These are phyloP conservation scores for Coemansia sp. DNA, from an alignment of 192 early-diverging fungal genomes.

Conservation along the genomic window DNA sequence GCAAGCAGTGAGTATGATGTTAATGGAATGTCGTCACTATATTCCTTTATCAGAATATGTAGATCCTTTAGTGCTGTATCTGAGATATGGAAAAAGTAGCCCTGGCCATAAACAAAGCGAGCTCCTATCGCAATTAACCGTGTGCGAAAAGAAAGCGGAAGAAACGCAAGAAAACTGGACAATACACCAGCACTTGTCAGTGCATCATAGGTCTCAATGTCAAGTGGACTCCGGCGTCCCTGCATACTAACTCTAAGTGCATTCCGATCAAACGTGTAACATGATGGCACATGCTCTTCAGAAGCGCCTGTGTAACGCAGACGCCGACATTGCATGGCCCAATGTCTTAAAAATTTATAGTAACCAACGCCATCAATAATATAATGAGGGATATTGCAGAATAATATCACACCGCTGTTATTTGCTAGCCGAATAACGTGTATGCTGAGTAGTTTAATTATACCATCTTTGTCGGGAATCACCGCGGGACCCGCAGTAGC, in stretches of 20 bases:
- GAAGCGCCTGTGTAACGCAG: neutral
- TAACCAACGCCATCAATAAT: constrained; percentile 44
- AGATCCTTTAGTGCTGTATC: constrained; percentile 14
- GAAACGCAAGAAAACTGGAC: constrained; percentile 7
- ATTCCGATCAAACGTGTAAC: constrained; percentile 20
- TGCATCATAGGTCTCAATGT: neutral
- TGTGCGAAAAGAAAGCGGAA: constrained; percentile 16
- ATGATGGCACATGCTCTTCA: neutral
- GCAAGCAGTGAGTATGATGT: constrained; percentile 28
- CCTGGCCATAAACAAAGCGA: constrained; percentile 10
- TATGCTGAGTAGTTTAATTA: constrained; percentile 26
- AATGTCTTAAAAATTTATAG: constrained; percentile 36
- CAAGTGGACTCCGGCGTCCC: constrained; percentile 5
- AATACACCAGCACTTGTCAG: constrained; percentile 5
- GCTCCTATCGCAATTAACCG: constrained; percentile 17
- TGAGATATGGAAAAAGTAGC: constrained; percentile 34
- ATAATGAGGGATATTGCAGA: constrained; percentile 49
- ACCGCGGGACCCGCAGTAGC: constrained; percentile 27
- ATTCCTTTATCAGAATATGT: constrained; percentile 1
- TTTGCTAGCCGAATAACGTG: constrained; percentile 21
- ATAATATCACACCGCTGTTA: constrained; percentile 35
- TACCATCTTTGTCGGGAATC: constrained; percentile 11
- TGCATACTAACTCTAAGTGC: neutral
- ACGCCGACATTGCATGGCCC: constrained; percentile 27
- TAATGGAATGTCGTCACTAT: neutral